A percentile compares a stretch with the other conserved stretches of the same genome.
Evolutionary conservation across 208 protist species (phyloP).

Genomic region (Crithidia expoeki): DNA sequence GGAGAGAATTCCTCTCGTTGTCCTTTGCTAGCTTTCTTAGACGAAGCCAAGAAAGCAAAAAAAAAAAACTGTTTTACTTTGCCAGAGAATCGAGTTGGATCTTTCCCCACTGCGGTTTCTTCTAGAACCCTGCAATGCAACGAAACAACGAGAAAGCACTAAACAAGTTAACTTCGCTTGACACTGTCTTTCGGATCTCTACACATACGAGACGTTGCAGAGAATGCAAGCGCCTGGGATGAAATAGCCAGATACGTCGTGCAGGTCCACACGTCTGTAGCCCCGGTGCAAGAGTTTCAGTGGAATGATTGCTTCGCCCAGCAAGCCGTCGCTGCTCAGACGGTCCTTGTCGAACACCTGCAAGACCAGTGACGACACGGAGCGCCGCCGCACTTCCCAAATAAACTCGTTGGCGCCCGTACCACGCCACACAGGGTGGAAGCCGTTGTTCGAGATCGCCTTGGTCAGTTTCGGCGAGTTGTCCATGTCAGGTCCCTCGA

Average conservation of each 20-base stretch:
- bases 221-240: conserved; percentile 59
- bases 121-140: too few relatives aligned
- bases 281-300: conserved; percentile 55
- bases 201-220: conserved; percentile 26
- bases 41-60: too few relatives aligned
- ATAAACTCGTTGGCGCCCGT: conserved; percentile 40
- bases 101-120: too few relatives aligned
- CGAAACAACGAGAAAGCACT: too few relatives aligned
- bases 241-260: conserved; percentile 38
- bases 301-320: conserved; percentile 63
- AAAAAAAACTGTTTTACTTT: too few relatives aligned
- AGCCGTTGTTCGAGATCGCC: conserved; percentile 66
- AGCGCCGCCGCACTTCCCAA: conserved; percentile 55
- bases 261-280: conserved; percentile 57
- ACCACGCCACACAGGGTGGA: conserved; percentile 77
- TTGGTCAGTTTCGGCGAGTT: conserved; percentile 35
- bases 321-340: conserved; percentile 35
- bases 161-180: too few relatives aligned
- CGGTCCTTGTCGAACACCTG: conserved; percentile 74
- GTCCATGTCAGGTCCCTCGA: conserved; percentile 52
- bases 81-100: too few relatives aligned
- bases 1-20: too few relatives aligned
- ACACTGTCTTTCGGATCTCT: background rate
- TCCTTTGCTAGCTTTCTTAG: too few relatives aligned
- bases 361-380: conserved; percentile 58